These are phyloP conservation scores for Cordyceps farinosa DNA, from an alignment of 2,329 filamentous ascomycete species.

Conservation along the genomic window DNA sequence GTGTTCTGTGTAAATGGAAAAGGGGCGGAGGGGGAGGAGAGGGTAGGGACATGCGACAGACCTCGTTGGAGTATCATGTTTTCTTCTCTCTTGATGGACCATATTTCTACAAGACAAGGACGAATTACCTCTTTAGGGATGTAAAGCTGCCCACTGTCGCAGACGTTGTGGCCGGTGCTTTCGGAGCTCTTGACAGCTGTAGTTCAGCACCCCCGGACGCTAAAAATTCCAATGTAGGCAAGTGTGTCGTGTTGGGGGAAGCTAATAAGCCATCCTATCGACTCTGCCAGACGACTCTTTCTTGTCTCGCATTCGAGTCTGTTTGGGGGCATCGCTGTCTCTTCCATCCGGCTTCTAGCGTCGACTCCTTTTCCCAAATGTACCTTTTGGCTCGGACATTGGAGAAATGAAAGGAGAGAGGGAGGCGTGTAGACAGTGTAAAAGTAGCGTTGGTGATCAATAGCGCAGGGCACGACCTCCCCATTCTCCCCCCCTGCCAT, in stretches of 20 bases:
- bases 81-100: too few species aligned
- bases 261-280: too few species aligned
- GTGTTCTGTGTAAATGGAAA: neutral
- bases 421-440: neutral
- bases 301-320: conserved; percentile 4
- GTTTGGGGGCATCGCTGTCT: neutral
- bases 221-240: neutral
- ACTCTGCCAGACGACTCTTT: too few species aligned
- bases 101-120: neutral
- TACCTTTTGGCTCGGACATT: neutral
- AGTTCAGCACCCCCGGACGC: neutral
- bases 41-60: too few species aligned
- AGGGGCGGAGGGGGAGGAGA: neutral
- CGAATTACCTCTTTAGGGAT: too few species aligned
- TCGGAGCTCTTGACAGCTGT: neutral
- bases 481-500: neutral
- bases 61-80: too few species aligned
- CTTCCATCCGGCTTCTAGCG: conserved; percentile 6
- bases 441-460: too few species aligned
- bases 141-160: too few species aligned
- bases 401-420: neutral
- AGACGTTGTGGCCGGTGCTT: neutral
- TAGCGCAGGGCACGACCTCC: neutral
- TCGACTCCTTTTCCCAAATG: too few species aligned
- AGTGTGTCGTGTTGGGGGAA: too few species aligned